A percentile compares a stretch with the other conserved stretches of the same genome.
Conservation (phyloP, 371 early-diverging fungal genomes). For the Apophysomyces ossiformis region DNA sequence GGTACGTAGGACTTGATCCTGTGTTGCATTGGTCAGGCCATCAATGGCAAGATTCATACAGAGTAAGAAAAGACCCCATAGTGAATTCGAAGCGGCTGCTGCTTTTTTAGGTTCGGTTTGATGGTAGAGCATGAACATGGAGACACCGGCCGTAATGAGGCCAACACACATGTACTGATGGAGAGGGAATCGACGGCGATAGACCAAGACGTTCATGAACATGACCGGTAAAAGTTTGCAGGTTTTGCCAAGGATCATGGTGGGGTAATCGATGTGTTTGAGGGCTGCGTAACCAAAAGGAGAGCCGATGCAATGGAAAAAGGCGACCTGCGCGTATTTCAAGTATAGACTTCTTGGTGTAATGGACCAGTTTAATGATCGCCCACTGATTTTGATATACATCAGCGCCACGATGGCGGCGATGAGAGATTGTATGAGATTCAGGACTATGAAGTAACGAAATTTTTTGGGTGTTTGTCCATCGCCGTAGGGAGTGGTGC, state of each 20-base stretch:
- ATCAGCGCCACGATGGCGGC: conserved; percentile 78
- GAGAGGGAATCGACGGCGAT: conserved; percentile 80
- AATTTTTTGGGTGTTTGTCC: conserved; percentile 68
- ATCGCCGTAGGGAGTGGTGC: conserved; percentile 80
- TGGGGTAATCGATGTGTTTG: conserved; percentile 96
- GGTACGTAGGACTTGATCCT: conserved; percentile 91
- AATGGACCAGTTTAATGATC: conserved; percentile 31
- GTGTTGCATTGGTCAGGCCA: conserved; percentile 96
- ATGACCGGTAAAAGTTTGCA: conserved; percentile 98
- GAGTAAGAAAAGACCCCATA: conserved; percentile 86
- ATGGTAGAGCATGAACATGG: conserved; percentile 91
- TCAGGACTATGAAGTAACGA: conserved; percentile 88
- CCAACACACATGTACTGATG: conserved; percentile 87
- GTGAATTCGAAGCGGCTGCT: conserved; percentile 51
- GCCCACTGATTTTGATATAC: conserved; percentile 66
- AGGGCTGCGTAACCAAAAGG: conserved; percentile 95
- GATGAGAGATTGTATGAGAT: conserved; percentile 80
- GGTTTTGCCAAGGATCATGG: conserved; percentile 95
- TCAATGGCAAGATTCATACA: conserved; percentile 87
- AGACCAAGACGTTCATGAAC: conserved; percentile 92
- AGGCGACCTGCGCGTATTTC: conserved; percentile 76
- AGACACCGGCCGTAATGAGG: conserved; percentile 89
- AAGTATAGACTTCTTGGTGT: conserved; percentile 53
- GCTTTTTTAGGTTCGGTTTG: conserved; percentile 50
- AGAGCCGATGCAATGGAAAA: conserved; percentile 79